A percentile compares a stretch with the other conserved stretches of the same genome.
These are phyloP conservation scores for Dictyostelium capitatum DNA, from an alignment of 78 protist genomes.

Conservation along the genomic window DNA sequence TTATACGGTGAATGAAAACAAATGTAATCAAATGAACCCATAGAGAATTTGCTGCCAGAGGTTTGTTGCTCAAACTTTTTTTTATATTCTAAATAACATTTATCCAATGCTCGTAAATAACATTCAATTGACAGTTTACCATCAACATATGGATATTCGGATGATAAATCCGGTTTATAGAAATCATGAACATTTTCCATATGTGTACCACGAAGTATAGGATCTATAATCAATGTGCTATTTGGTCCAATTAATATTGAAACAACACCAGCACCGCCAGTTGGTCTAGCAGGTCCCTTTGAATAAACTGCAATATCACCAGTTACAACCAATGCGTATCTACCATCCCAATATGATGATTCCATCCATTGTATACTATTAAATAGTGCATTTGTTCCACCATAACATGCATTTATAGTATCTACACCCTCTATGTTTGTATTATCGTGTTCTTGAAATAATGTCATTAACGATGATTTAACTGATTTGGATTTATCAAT, in stretches of 20 bases:
- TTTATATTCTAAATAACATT: slow-evolving; percentile 83
- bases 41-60: neutral
- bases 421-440: slow-evolving; percentile 84
- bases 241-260: slow-evolving; percentile 98
- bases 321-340: slow-evolving; percentile 93
- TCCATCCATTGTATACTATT: slow-evolving; percentile 96
- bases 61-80: slow-evolving; percentile 5
- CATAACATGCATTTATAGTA: slow-evolving; percentile 97
- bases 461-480: slow-evolving; percentile 90
- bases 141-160: slow-evolving; percentile 96
- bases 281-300: slow-evolving; percentile 87
- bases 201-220: slow-evolving; percentile 83
- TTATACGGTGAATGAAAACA: slow-evolving; percentile 96
- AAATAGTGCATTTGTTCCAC: slow-evolving; percentile 96
- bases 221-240: slow-evolving; percentile 94
- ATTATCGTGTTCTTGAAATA: slow-evolving; percentile 86
- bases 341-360: slow-evolving; percentile 96
- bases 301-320: slow-evolving; percentile 97
- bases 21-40: slow-evolving; percentile 81
- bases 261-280: slow-evolving; percentile 95
- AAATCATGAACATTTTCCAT: slow-evolving; percentile 96
- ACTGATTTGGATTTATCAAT: slow-evolving; percentile 94
- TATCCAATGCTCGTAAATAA: slow-evolving; percentile 93
- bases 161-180: slow-evolving; percentile 94
- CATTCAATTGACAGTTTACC: slow-evolving; percentile 92